phyloP scores from a whole-genome alignment of 441 rosid species.

The Gossypium lobatum region DNA sequence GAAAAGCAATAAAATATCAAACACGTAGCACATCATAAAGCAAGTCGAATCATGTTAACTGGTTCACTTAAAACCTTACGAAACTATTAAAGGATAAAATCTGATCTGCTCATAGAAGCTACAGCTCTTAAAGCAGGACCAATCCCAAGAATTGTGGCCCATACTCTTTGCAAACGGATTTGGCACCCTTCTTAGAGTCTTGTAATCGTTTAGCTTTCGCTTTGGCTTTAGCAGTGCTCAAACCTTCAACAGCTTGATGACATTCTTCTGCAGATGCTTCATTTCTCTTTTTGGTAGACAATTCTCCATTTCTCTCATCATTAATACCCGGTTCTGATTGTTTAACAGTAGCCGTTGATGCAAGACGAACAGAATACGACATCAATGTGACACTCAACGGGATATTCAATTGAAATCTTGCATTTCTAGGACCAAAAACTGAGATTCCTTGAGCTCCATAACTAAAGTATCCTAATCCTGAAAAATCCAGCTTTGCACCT shows the following conservation, averaged over 20 bases:
- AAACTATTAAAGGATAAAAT: slow-evolving; percentile 7
- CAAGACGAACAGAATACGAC: slow-evolving; percentile 28
- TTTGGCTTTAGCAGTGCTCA: slow-evolving; percentile 79
- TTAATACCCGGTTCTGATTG: slow-evolving; percentile 33
- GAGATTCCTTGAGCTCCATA: slow-evolving; percentile 27
- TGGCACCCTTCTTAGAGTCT: slow-evolving; percentile 50
- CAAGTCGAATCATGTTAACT: slow-evolving; percentile 13
- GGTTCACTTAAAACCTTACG: not conserved
- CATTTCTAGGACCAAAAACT: slow-evolving; percentile 26
- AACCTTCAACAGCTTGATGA: slow-evolving; percentile 91
- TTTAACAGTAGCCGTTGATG: slow-evolving; percentile 53
- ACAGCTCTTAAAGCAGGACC: slow-evolving; percentile 91
- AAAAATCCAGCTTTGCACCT: slow-evolving; percentile 24
- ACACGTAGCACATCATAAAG: slow-evolving; percentile 9
- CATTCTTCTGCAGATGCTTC: slow-evolving; percentile 97
- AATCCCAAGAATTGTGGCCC: slow-evolving; percentile 64
- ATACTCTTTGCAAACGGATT: slow-evolving; percentile 51
- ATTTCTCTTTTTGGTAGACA: slow-evolving; percentile 41
- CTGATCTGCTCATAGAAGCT: slow-evolving; percentile 91
- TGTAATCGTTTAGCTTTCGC: slow-evolving; percentile 72
- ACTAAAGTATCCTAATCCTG: slow-evolving; percentile 24
- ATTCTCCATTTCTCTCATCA: slow-evolving; percentile 40
- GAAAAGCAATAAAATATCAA: slow-evolving; percentile 17
- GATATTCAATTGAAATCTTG: slow-evolving; percentile 28
- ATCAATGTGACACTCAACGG: slow-evolving; percentile 32